These are phyloP conservation scores for Elongisporangium prolatum DNA, from an alignment of 352 stramenopile species.

Conservation along the genomic window DNA sequence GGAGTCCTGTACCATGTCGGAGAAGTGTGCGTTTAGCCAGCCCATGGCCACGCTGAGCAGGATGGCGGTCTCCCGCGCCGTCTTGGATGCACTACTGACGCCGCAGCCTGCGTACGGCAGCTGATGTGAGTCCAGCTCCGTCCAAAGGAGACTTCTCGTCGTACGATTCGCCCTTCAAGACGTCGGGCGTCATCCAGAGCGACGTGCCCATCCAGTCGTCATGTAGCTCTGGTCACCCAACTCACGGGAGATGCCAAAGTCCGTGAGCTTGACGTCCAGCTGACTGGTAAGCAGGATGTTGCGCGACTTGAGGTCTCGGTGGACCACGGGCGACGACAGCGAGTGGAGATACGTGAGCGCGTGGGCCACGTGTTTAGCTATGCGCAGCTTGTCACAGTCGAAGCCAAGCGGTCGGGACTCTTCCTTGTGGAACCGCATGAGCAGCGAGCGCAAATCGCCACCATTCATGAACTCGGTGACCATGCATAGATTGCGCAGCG, in stretches of 20 bases:
- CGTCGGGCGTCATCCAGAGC: conserved; percentile 40
- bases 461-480: conserved; percentile 39
- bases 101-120: conserved; percentile 13
- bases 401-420: conserved; percentile 25
- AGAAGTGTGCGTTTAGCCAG: conserved; percentile 27
- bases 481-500: conserved; percentile 32
- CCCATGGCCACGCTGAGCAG: conserved; percentile 30
- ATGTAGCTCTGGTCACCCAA: conserved; percentile 21
- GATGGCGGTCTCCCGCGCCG: conserved; percentile 14
- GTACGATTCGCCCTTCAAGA: conserved; percentile 40
- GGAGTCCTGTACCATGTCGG: conserved; percentile 10
- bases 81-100: conserved; percentile 1
- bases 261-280: conserved; percentile 34
- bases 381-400: conserved; percentile 24
- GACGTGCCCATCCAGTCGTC: conserved; percentile 31
- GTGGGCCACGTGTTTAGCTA: conserved; percentile 26
- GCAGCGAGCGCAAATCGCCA: conserved; percentile 30
- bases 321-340: conserved; percentile 26
- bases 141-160: conserved; percentile 39
- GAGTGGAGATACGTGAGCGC: conserved; percentile 42
- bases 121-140: conserved; percentile 37
- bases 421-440: conserved; percentile 20
- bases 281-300: conserved; percentile 35
- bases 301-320: conserved; percentile 50
- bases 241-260: conserved; percentile 42